Percentiles rank a stretch among this genome's conserved stretches.
phyloP scores from a whole-genome alignment of 768 basidiomycete species.

The Leucocoprinus sp. region DNA sequence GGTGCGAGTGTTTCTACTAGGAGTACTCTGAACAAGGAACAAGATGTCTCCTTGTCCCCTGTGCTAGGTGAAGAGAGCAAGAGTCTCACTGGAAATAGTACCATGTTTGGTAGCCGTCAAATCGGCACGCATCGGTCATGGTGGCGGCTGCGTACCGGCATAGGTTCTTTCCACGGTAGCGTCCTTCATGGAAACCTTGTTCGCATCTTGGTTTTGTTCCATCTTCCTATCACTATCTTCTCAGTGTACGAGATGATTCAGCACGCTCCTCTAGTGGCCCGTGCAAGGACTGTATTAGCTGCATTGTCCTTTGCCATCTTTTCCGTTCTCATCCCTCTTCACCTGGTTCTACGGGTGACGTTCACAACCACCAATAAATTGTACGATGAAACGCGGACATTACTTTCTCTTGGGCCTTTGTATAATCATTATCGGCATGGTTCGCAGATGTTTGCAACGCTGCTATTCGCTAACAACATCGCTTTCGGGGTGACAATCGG shows the following conservation, averaged over 20 bases:
- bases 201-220: conserved; percentile 85
- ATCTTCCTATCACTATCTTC: conserved; percentile 90
- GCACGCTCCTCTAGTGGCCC: conserved; percentile 38
- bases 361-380: conserved; percentile 81
- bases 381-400: conserved; percentile 89
- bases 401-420: conserved; percentile 83
- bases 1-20: conserved; percentile 13
- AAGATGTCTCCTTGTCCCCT: conserved; percentile 9
- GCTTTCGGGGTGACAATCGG: conserved; percentile 81
- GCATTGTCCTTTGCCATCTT: conserved; percentile 74
- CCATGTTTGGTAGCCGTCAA: conserved; percentile 7
- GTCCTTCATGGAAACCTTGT: conserved; percentile 87
- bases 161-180: conserved; percentile 74
- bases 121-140: conserved; percentile 31
- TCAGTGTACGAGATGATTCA: conserved; percentile 80
- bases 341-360: conserved; percentile 70
- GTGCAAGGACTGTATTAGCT: conserved; percentile 67
- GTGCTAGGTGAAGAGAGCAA: conserved; percentile 9
- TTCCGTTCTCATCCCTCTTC: conserved; percentile 67
- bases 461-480: conserved; percentile 77
- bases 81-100: conserved; percentile 8
- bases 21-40: conserved; percentile 36
- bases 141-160: conserved; percentile 50
- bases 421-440: conserved; percentile 94
- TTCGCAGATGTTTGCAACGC: conserved; percentile 78